Evolutionary conservation across 2,329 filamentous ascomycete genomes (phyloP).

Genomic region (Talaromyces amestolkiae): DNA sequence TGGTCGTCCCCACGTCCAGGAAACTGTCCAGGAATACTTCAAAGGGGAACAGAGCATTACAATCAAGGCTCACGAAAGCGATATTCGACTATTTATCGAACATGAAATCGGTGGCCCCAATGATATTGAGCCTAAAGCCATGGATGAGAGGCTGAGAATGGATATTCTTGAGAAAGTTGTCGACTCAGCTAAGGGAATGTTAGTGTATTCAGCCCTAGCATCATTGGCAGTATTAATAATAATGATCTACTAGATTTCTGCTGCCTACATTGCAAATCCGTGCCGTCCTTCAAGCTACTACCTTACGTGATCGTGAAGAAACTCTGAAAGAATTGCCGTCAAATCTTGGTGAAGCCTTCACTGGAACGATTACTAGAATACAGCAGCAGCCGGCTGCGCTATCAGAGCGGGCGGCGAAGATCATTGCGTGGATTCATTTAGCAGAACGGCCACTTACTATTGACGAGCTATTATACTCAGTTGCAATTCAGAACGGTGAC

Average conservation of each 20-base stretch:
- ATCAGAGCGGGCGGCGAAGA: not conserved
- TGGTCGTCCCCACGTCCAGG: slow-evolving; percentile 19
- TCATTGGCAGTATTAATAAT: slow-evolving; percentile 2
- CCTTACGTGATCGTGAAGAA: slow-evolving; percentile 10
- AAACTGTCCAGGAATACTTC: slow-evolving; percentile 27
- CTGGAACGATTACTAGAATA: slow-evolving; percentile 10
- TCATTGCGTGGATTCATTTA: slow-evolving; percentile 12
- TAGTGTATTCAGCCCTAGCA: slow-evolving; percentile 10
- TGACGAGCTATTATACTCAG: not conserved
- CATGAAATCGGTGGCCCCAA: slow-evolving; percentile 19
- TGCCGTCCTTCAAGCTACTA: slow-evolving; percentile 10
- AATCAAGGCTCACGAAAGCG: slow-evolving; percentile 17
- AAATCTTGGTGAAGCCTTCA: not conserved
- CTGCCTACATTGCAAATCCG: slow-evolving; percentile 13
- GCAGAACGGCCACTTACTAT: not conserved
- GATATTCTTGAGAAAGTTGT: slow-evolving; percentile 17
- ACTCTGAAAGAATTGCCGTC: slow-evolving; percentile 5
- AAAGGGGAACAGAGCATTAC: slow-evolving; percentile 18
- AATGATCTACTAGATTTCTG: not conserved
- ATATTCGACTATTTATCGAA: slow-evolving; percentile 18
- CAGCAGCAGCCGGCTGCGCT: slow-evolving; percentile 6
- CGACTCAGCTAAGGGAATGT: slow-evolving; percentile 20
- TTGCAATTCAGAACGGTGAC: not conserved
- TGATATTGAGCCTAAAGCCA: slow-evolving; percentile 20
- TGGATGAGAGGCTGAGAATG: slow-evolving; percentile 18